Evolutionary conservation across 495 filamentous ascomycete genomes (phyloP).

Genomic region (Massariosphaeria phaeospora): DNA sequence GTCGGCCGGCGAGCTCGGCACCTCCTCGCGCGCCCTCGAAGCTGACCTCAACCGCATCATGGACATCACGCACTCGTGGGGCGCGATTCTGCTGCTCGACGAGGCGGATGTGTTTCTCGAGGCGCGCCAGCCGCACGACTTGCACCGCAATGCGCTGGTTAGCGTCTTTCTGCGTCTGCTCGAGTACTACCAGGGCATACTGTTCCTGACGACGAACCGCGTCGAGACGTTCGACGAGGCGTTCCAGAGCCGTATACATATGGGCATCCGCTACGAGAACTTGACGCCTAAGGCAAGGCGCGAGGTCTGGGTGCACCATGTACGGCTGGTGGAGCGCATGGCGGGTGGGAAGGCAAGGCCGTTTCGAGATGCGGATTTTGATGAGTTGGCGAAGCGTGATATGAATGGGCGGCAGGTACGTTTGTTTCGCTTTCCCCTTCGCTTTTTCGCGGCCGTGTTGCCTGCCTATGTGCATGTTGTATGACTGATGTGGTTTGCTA

Average conservation of each 20-base stretch:
- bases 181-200: constrained; percentile 73
- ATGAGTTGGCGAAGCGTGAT: constrained; percentile 60
- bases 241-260: constrained; percentile 64
- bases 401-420: constrained; percentile 81
- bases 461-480: too few species aligned
- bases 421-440: constrained; percentile 1
- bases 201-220: constrained; percentile 78
- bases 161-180: constrained; percentile 44
- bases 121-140: constrained; percentile 43
- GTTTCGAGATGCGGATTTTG: constrained; percentile 67
- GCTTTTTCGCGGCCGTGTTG: too few species aligned
- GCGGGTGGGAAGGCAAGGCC: constrained; percentile 52
- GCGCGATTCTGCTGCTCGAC: constrained; percentile 52
- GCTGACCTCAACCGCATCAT: constrained; percentile 77
- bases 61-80: constrained; percentile 84
- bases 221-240: constrained; percentile 69
- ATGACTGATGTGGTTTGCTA: constrained; percentile 9
- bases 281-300: constrained; percentile 70
- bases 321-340: constrained; percentile 62
- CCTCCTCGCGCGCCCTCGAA: constrained; percentile 71
- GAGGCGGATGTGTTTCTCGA: constrained; percentile 48
- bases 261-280: constrained; percentile 75
- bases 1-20: constrained; percentile 75
- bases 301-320: constrained; percentile 81
- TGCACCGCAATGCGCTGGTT: constrained; percentile 46